Evolutionary conservation across 108 stramenopile genomes (phyloP), one percentile per base, ranked within the genome.

Genomic region (Pseudonitzschia delicatissima): DNA sequence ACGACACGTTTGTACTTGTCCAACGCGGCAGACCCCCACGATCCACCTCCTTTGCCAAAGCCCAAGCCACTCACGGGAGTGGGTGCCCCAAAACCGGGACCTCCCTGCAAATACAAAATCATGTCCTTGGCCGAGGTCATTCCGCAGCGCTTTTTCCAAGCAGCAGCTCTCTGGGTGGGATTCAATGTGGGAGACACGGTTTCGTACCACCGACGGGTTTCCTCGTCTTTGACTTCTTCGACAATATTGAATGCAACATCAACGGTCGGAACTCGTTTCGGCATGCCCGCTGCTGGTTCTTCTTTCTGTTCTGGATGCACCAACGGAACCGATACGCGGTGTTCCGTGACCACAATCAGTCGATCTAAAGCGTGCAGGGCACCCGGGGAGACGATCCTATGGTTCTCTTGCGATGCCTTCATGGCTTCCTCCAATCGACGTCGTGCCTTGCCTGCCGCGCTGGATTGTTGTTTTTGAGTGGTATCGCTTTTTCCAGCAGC

Each of bases 71-170:
- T 58, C 2, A 82, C 68, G 20, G 94, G 92, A 17, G 76, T 37
- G 1, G 96, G 94, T 4, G 92, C 83, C 9, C 94, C 94, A 68
- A 96, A 97, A 17, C 96, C 94, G 9, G 94, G 94, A 8, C 94
- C 94, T 15, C 94, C 94, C 67, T 95, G 94, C 17, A 97, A 82
- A 64, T 93, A 95, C 0, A 95, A 39, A 5, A 87, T 63, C 80
- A 79, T 71, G 20, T 76, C 76, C 45, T 82, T 57, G 8, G 81
- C 82, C 65, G 68, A 68, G 3, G 31, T 57, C 60, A 84, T 29
- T 5, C 31, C 42, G 29, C 82, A 77, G 50, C 68, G 60, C 63
- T 64, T 67, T 18, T 79, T 73, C 66, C 72, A 94, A 6, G 44
- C 57, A 9, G 39, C n/a, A 31, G 83, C 84, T 20, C 83, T 59